A percentile compares a stretch with the other conserved stretches of the same genome.
Conservation (phyloP, 768 basidiomycete genomes). For the Royoungia palumana region DNA sequence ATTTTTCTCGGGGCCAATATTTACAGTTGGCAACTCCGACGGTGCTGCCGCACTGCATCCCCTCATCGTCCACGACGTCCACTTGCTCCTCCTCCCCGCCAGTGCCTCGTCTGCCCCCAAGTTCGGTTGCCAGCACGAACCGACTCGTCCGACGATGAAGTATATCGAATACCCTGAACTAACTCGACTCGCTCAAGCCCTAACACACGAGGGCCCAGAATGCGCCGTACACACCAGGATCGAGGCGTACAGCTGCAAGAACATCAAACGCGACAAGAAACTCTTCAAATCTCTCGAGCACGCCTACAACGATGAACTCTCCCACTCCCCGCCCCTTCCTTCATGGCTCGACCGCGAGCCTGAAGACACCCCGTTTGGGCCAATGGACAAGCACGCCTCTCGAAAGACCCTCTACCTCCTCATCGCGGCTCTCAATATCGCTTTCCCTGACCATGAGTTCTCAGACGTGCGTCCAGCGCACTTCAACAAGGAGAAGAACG, state of each 20-base stretch:
- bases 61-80: neutral
- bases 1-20: no score
- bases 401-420: constrained; percentile 94
- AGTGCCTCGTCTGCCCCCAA: no score
- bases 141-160: constrained; percentile 55
- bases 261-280: constrained; percentile 94
- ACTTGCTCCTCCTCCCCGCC: no score
- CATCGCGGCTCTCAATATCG: constrained; percentile 94
- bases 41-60: neutral
- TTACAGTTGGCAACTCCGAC: constrained; percentile 1
- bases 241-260: constrained; percentile 98
- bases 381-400: constrained; percentile 78
- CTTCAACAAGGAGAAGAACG: constrained; percentile 78
- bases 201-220: constrained; percentile 84
- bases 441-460: constrained; percentile 98
- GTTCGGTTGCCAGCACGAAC: no score
- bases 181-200: constrained; percentile 69
- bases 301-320: constrained; percentile 74
- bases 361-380: constrained; percentile 86
- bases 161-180: constrained; percentile 84
- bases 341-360: constrained; percentile 71
- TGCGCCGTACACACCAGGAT: constrained; percentile 88
- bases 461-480: constrained; percentile 86
- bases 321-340: constrained; percentile 80
- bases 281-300: constrained; percentile 91